These are phyloP conservation scores for Daphne laureola DNA, from an alignment of 441 rosid genomes.

Conservation along the genomic window DNA sequence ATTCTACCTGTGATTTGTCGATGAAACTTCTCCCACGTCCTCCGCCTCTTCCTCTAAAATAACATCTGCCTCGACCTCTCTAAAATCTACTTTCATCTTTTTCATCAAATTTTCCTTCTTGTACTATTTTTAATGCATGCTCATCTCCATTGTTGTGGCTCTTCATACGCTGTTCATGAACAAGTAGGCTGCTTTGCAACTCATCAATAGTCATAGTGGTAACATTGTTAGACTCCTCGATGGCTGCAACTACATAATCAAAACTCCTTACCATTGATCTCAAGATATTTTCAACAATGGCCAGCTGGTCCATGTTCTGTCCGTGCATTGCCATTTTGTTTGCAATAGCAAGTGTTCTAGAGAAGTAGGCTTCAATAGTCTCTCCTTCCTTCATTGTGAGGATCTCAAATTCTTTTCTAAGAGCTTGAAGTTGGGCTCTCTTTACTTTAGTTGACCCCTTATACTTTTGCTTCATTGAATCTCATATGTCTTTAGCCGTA, in stretches of 20 bases:
- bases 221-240: background rate
- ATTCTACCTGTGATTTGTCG: background rate
- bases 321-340: conserved; percentile 3
- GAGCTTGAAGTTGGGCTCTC: no score
- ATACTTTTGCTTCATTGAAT: no score
- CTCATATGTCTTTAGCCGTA: no score
- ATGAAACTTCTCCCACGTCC: background rate
- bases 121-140: background rate
- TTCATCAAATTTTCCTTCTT: background rate
- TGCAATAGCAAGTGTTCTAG: background rate
- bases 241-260: background rate
- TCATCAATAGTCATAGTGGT: background rate
- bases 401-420: no score
- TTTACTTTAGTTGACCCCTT: no score
- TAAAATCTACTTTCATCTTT: no score
- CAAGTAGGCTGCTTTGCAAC: background rate
- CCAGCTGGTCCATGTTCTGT: background rate
- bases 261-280: background rate
- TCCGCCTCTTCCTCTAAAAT: background rate
- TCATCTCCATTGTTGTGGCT: background rate
- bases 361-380: background rate
- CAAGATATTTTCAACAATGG: background rate
- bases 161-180: background rate
- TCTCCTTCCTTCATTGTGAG: no score
- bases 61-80: no score